Evolutionary conservation across 345 rosid species (phyloP).

Genomic region (Iberis pinnata): DNA sequence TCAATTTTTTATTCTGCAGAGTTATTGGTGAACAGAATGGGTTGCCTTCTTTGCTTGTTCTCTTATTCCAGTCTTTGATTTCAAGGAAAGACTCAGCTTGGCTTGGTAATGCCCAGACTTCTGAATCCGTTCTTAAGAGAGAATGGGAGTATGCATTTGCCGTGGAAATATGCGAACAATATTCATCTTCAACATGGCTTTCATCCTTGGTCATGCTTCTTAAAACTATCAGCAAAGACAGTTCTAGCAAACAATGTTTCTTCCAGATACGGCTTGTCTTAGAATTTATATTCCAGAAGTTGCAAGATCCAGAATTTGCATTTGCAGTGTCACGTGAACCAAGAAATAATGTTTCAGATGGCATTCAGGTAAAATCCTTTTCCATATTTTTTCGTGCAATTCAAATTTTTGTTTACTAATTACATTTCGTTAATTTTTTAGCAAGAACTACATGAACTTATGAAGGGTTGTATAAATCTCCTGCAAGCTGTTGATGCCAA

Average conservation of each 20-base stretch:
- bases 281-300: slow-evolving; percentile 53
- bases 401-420: not conserved
- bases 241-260: slow-evolving; percentile 32
- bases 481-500: slow-evolving; percentile 43
- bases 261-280: slow-evolving; percentile 46
- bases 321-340: slow-evolving; percentile 55
- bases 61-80: slow-evolving; percentile 61
- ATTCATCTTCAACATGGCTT: slow-evolving; percentile 76
- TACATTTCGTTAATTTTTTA: slow-evolving; percentile 24
- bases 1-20: slow-evolving; percentile 37
- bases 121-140: slow-evolving; percentile 34
- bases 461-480: slow-evolving; percentile 60
- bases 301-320: slow-evolving; percentile 79
- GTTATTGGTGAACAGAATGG: slow-evolving; percentile 67
- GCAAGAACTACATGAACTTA: slow-evolving; percentile 60
- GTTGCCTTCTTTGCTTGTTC: slow-evolving; percentile 69
- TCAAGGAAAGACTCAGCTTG: slow-evolving; percentile 43
- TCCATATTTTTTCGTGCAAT: not conserved
- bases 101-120: slow-evolving; percentile 22
- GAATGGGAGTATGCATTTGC: slow-evolving; percentile 88
- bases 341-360: slow-evolving; percentile 39
- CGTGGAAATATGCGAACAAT: slow-evolving; percentile 67
- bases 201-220: slow-evolving; percentile 64
- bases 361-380: slow-evolving; percentile 58
- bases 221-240: slow-evolving; percentile 34